Percentiles rank a stretch among this genome's conserved stretches.
These are phyloP conservation scores for Babesia ovata DNA, from an alignment of 169 alveolate species.

Conservation along the genomic window DNA sequence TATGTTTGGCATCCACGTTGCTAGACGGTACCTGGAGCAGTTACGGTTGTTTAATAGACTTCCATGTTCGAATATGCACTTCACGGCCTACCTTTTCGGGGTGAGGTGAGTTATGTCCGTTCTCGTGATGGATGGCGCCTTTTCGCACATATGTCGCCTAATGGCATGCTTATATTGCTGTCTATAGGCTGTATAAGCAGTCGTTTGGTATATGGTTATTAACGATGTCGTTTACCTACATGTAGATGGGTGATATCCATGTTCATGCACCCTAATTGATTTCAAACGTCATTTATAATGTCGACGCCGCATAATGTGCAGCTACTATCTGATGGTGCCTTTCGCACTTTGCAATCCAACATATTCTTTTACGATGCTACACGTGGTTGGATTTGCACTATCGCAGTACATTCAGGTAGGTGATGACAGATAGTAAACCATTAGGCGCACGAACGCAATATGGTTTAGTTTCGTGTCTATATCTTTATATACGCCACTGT, in stretches of 20 bases:
- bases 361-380: not conserved
- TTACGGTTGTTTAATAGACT: constrained; percentile 56
- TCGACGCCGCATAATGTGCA: not conserved
- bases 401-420: constrained; percentile 35
- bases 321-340: constrained; percentile 25
- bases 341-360: constrained; percentile 28
- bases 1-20: constrained; percentile 63
- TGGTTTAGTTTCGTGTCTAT: no score
- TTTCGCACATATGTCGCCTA: no score
- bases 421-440: not conserved
- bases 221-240: no score
- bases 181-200: no score
- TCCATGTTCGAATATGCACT: constrained; percentile 70
- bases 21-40: constrained; percentile 72
- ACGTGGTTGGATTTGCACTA: not conserved
- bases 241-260: not conserved
- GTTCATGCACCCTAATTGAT: not conserved
- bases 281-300: not conserved
- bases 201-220: no score
- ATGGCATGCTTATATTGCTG: no score
- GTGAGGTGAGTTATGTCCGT: constrained; percentile 49
- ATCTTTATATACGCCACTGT: not conserved
- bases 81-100: constrained; percentile 72
- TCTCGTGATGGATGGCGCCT: no score
- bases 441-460: no score